These are phyloP conservation scores for Penicillium egyptiacum DNA, from an alignment of 495 filamentous ascomycete species.

Conservation along the genomic window DNA sequence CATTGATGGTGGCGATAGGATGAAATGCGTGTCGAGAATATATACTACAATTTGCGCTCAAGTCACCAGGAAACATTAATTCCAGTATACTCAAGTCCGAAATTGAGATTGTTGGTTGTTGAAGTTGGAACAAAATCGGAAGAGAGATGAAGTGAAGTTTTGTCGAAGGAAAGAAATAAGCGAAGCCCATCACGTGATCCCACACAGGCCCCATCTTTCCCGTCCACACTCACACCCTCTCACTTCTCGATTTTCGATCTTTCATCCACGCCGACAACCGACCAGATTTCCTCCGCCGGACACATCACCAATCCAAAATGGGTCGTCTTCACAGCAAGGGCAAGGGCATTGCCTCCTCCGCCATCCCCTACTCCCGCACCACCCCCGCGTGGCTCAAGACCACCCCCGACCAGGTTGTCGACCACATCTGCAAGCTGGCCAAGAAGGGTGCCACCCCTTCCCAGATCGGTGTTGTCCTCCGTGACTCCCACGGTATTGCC, in stretches of 20 bases:
- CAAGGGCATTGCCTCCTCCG: slow-evolving; percentile 95
- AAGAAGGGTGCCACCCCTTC: slow-evolving; percentile 96
- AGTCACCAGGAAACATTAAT: slow-evolving; percentile 4
- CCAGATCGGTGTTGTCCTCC: slow-evolving; percentile 97
- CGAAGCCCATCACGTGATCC: slow-evolving; percentile 26
- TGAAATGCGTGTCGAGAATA: background rate
- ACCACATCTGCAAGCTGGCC: slow-evolving; percentile 98
- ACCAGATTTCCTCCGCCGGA: slow-evolving; percentile 35
- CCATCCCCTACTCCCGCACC: slow-evolving; percentile 93
- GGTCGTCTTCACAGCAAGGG: slow-evolving; percentile 99
- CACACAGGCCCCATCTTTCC: slow-evolving; percentile 21
- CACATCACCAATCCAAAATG: slow-evolving; percentile 61
- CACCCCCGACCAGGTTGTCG: slow-evolving; percentile 85
- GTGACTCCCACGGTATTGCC: slow-evolving; percentile 95
- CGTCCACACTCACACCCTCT: slow-evolving; percentile 10
- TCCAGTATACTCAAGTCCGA: slow-evolving; percentile 1
- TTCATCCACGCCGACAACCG: slow-evolving; percentile 41
- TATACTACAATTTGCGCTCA: background rate
- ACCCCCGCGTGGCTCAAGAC: slow-evolving; percentile 91
- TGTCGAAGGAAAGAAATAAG: slow-evolving; percentile 20
- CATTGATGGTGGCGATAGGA: background rate
- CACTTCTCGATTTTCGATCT: slow-evolving; percentile 23
- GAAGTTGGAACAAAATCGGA: slow-evolving; percentile 11
- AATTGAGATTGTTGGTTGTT: background rate
- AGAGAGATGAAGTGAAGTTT: slow-evolving; percentile 12